Conservation (phyloP, 78 protist species). For the Dictyostelium purpureum region DNA sequence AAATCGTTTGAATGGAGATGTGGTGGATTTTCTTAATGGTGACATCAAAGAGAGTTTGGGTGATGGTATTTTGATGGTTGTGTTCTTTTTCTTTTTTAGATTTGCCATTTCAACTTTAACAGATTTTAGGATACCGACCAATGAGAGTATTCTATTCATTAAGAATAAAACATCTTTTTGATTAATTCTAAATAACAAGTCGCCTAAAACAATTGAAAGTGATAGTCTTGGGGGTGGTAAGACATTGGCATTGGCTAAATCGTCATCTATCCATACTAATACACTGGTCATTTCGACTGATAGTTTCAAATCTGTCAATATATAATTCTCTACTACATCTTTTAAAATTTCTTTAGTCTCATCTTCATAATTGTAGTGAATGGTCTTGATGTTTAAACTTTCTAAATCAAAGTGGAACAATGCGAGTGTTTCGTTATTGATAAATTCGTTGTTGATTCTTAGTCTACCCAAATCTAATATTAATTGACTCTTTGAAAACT, state of each 20-base stretch:
- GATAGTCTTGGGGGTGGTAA: neutral
- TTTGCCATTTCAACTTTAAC: neutral
- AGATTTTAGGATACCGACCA: neutral
- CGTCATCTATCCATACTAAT: neutral
- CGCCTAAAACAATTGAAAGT: neutral
- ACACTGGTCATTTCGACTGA: neutral
- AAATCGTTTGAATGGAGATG: conserved; percentile 23
- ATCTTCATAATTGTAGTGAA: neutral
- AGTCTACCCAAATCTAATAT: neutral
- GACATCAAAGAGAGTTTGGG: conserved; percentile 7
- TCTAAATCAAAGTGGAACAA: neutral
- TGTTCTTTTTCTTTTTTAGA: conserved; percentile 1
- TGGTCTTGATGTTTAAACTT: neutral
- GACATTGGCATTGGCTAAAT: neutral
- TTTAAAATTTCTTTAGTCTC: neutral
- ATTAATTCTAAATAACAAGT: neutral
- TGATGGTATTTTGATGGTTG: conserved; percentile 9
- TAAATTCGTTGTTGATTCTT: neutral
- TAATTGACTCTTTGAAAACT: neutral
- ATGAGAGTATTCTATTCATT: neutral
- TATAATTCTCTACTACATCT: neutral
- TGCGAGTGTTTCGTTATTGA: neutral
- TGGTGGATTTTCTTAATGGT: conserved; percentile 39
- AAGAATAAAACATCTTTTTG: conserved; percentile 4
- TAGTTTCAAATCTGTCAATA: neutral